These are phyloP conservation scores for Sarocladiaceae sp. DNA, from an alignment of 2,329 filamentous ascomycete species.

Conservation along the genomic window DNA sequence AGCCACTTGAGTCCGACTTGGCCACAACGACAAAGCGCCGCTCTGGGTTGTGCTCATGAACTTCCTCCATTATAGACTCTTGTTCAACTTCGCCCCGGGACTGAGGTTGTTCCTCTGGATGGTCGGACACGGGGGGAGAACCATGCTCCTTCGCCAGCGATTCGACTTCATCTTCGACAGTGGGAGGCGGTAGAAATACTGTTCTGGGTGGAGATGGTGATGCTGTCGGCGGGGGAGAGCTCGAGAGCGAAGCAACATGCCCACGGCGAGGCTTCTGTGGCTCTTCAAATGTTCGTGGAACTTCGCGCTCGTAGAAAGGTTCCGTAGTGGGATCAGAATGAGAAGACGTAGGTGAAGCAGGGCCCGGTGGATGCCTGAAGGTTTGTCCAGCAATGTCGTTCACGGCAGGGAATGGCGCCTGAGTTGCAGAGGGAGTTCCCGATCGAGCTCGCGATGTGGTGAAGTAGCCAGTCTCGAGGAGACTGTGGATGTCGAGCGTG, in stretches of 20 bases:
- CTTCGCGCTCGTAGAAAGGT: neutral
- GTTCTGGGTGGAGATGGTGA: neutral
- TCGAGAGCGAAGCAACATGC: neutral
- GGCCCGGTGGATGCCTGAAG: neutral
- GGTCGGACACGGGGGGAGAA: constrained; percentile 25
- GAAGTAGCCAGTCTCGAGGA: constrained; percentile 48
- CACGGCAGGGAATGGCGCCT: neutral
- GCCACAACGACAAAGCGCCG: constrained; percentile 60
- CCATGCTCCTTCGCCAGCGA: constrained; percentile 60
- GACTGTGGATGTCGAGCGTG: constrained; percentile 38
- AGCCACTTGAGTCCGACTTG: constrained; percentile 18
- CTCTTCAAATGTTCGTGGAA: constrained; percentile 4
- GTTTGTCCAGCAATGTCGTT: neutral
- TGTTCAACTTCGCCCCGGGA: constrained; percentile 65
- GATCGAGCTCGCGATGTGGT: constrained; percentile 37
- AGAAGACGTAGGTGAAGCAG: constrained; percentile 22
- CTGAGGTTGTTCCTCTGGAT: constrained; percentile 39
- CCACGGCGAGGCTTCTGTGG: neutral
- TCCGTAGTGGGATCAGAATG: constrained; percentile 23
- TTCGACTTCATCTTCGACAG: constrained; percentile 64
- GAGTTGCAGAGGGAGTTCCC: neutral
- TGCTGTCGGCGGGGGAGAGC: too few relatives aligned
- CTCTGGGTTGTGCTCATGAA: constrained; percentile 57
- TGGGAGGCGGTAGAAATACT: constrained; percentile 50
- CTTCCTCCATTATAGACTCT: constrained; percentile 60